Conservation (phyloP, 257 asterid species). For the Jaltomata sinuosa region DNA sequence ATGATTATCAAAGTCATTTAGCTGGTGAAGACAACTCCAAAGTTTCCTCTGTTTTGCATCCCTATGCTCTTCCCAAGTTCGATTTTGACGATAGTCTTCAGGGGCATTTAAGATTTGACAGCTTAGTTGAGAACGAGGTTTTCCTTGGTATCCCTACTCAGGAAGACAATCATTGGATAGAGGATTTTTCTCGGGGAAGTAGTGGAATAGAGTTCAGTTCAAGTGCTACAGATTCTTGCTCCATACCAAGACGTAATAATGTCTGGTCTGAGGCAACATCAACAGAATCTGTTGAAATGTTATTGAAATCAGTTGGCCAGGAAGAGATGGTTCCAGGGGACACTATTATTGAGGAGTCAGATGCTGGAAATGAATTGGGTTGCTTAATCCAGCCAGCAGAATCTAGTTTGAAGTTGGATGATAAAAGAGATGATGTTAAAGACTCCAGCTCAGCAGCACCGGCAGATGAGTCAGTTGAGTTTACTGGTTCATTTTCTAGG, state of each 20-base stretch:
- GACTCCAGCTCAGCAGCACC: background rate
- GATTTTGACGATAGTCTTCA: slow-evolving; percentile 87
- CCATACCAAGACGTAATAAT: slow-evolving; percentile 86
- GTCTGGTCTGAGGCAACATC: slow-evolving; percentile 99
- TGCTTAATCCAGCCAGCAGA: slow-evolving; percentile 7
- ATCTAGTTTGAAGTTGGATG: background rate
- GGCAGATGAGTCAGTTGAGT: background rate
- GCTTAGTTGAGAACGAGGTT: slow-evolving; percentile 97
- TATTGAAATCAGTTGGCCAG: slow-evolving; percentile 90
- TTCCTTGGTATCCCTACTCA: slow-evolving; percentile 96
- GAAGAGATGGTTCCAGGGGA: slow-evolving; percentile 75
- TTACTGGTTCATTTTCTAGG: background rate
- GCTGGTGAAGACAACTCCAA: slow-evolving; percentile 88
- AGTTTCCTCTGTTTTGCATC: slow-evolving; percentile 66
- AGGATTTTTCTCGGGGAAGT: slow-evolving; percentile 86
- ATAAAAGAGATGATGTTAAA: background rate
- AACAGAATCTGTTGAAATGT: slow-evolving; percentile 96
- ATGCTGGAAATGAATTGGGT: slow-evolving; percentile 12
- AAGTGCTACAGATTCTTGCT: slow-evolving; percentile 74
- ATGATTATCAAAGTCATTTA: slow-evolving; percentile 82
- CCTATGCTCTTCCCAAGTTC: slow-evolving; percentile 90
- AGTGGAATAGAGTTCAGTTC: slow-evolving; percentile 78
- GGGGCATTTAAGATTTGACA: slow-evolving; percentile 87
- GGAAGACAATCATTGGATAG: slow-evolving; percentile 98
- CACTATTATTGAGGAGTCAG: slow-evolving; percentile 20